Conservation (phyloP, 805 yeast species). For the Metschnikowia kunwiensis region DNA sequence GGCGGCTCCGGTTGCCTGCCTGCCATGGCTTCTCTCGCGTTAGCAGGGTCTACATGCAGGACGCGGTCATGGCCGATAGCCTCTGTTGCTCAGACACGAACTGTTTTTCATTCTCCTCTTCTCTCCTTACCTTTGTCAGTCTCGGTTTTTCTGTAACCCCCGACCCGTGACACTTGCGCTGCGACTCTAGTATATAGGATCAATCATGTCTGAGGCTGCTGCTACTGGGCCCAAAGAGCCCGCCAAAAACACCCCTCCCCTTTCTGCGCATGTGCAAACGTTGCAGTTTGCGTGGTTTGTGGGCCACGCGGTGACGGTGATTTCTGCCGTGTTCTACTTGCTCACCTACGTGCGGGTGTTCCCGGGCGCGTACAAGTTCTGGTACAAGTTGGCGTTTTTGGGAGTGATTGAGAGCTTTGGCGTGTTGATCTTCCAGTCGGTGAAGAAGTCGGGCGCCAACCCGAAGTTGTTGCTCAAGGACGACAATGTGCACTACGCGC, state of each 20-base stretch:
- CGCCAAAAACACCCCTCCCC: background rate
- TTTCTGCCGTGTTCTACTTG: slow-evolving; percentile 29
- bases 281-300: slow-evolving; percentile 77
- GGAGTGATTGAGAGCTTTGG: slow-evolving; percentile 74
- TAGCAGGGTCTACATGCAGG: too few species aligned
- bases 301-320: slow-evolving; percentile 38
- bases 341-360: slow-evolving; percentile 34
- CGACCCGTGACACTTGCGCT: too few species aligned
- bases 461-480: slow-evolving; percentile 32
- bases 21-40: too few species aligned
- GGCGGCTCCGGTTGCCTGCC: too few species aligned
- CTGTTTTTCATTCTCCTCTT: too few species aligned
- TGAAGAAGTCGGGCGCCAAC: slow-evolving; percentile 29
- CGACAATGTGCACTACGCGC: slow-evolving; percentile 73
- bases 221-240: slow-evolving; percentile 4
- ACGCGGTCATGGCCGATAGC: too few species aligned
- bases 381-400: slow-evolving; percentile 59
- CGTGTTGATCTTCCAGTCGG: slow-evolving; percentile 62
- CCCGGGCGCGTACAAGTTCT: slow-evolving; percentile 23
- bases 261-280: slow-evolving; percentile 28
- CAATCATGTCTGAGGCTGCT: background rate
- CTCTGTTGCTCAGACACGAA: too few species aligned
- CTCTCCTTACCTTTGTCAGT: too few species aligned
- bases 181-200: too few species aligned
- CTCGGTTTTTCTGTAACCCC: too few species aligned